A percentile compares a stretch with the other conserved stretches of the same genome.
phyloP scores from a whole-genome alignment of 1,139 yeast species.

The Lodderomyces theae region DNA sequence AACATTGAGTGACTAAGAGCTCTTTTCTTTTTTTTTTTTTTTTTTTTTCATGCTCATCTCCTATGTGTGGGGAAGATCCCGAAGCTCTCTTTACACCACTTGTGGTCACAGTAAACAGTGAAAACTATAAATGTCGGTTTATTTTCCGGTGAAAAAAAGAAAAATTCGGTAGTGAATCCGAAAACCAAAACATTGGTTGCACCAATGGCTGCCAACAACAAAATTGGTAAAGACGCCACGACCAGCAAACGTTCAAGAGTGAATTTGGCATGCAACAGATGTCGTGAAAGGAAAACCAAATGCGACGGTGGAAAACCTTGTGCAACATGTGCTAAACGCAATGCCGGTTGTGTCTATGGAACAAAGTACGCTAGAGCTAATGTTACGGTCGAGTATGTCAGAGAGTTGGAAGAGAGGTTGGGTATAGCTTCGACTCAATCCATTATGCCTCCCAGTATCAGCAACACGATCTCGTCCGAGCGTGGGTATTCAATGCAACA shows the following conservation, averaged over 20 bases:
- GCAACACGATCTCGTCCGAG: background rate
- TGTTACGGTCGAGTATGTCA: background rate
- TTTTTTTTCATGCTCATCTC: no score
- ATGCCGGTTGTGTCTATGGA: slow-evolving; percentile 24
- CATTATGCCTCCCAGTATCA: background rate
- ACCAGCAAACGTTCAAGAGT: slow-evolving; percentile 21
- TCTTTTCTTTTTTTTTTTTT: no score
- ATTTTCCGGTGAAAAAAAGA: no score
- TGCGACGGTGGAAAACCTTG: slow-evolving; percentile 50
- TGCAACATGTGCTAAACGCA: slow-evolving; percentile 33
- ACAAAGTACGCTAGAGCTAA: background rate
- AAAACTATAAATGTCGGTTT: no score
- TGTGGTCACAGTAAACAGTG: no score
- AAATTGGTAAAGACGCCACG: background rate
- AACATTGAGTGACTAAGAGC: no score
- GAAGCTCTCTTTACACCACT: no score
- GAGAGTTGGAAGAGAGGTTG: background rate
- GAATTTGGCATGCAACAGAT: slow-evolving; percentile 53
- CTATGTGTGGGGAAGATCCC: no score
- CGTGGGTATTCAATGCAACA: background rate
- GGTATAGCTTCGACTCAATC: background rate
- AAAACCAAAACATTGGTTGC: no score
- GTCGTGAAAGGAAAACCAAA: slow-evolving; percentile 47
- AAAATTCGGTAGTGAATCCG: no score
- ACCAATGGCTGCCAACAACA: background rate